A percentile compares a stretch with the other conserved stretches of the same genome.
Conservation (phyloP, 2,329 filamentous ascomycete species). For the Cladosporium sp. region DNA sequence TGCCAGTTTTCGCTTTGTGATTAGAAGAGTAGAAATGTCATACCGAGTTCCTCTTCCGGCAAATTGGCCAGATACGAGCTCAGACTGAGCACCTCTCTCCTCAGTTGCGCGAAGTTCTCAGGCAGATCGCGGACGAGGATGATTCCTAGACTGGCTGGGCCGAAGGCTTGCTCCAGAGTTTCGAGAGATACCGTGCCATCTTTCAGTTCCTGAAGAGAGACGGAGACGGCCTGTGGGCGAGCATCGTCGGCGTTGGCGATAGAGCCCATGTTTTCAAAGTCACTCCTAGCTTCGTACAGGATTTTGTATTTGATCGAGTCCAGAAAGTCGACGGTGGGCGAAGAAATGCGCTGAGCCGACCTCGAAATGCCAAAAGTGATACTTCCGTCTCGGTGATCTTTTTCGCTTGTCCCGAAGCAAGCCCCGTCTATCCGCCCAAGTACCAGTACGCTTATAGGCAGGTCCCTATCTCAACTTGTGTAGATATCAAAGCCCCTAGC, state of each 20-base stretch:
- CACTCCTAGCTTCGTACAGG: no score
- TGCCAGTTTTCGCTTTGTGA: no score
- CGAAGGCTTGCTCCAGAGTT: slow-evolving; percentile 73
- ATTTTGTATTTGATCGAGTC: no score
- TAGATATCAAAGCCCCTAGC: no score
- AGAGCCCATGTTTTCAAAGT: not conserved
- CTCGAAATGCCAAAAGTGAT: no score
- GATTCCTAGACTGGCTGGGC: slow-evolving; percentile 83
- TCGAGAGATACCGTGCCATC: slow-evolving; percentile 57
- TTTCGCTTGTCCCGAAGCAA: no score
- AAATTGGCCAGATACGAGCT: slow-evolving; percentile 85
- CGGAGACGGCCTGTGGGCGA: slow-evolving; percentile 35
- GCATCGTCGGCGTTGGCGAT: not conserved
- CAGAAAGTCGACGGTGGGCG: no score
- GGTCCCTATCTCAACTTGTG: no score
- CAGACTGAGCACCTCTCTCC: slow-evolving; percentile 72
- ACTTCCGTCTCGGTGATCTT: no score
- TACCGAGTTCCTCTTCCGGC: slow-evolving; percentile 64
- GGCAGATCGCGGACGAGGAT: slow-evolving; percentile 88
- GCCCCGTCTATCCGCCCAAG: no score
- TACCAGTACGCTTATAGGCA: no score
- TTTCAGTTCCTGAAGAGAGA: slow-evolving; percentile 38
- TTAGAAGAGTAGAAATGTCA: not conserved
- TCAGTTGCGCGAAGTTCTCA: slow-evolving; percentile 61
- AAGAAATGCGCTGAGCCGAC: no score